Percentiles rank a stretch among this genome's conserved stretches.
phyloP scores from a whole-genome alignment of 2,329 filamentous ascomycete genomes.

The Beauveria caledonica region DNA sequence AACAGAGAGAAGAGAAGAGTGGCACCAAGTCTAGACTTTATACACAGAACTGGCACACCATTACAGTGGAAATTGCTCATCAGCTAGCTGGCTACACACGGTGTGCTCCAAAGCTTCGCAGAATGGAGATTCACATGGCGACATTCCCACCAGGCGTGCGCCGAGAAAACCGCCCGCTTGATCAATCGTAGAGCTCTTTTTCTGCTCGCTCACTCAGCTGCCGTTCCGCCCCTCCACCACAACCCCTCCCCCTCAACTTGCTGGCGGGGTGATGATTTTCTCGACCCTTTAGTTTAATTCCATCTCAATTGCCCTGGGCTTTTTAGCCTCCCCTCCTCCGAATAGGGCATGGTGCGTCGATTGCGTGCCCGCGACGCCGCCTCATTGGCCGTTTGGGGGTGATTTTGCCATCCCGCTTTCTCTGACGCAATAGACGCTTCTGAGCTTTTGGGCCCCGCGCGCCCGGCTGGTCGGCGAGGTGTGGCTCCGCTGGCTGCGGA shows the following conservation, averaged over 20 bases:
- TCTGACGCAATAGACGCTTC: slow-evolving; percentile 22
- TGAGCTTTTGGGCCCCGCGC: no score
- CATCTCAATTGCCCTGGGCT: background rate
- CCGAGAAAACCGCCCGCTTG: background rate
- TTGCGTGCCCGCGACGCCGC: slow-evolving; percentile 21
- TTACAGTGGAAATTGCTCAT: slow-evolving; percentile 7
- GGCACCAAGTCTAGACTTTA: background rate
- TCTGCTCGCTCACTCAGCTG: no score
- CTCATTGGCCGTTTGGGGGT: slow-evolving; percentile 18
- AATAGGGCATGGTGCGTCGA: slow-evolving; percentile 16
- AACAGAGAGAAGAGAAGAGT: background rate
- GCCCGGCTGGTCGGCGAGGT: background rate
- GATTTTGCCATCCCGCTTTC: slow-evolving; percentile 21
- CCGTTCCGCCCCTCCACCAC: slow-evolving; percentile 1
- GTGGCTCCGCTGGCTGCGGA: no score
- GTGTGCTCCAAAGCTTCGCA: background rate
- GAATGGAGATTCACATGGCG: background rate
- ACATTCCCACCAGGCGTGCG: background rate
- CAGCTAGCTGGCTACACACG: background rate
- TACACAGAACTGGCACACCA: background rate
- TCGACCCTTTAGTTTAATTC: background rate
- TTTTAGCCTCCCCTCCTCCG: background rate
- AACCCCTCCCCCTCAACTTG: slow-evolving; percentile 7
- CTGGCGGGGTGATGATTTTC: background rate
- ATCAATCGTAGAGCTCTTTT: background rate